Percentiles rank a stretch among this genome's conserved stretches.
These are phyloP conservation scores for Fagopyrum esculentum DNA, from an alignment of 148 eudicot species.

Conservation along the genomic window DNA sequence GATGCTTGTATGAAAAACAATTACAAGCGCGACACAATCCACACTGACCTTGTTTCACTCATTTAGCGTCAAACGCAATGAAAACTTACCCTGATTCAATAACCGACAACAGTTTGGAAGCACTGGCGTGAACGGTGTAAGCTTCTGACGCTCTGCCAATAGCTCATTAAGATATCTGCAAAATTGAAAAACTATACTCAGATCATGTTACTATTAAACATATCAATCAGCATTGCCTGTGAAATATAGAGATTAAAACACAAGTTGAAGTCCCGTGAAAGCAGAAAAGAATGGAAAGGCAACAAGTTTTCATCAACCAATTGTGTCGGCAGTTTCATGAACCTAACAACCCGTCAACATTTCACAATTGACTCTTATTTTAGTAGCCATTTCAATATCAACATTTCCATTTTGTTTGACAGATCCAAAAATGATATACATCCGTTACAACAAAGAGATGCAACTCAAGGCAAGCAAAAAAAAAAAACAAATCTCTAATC, in stretches of 20 bases:
- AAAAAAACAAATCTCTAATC: neutral
- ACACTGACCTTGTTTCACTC: neutral
- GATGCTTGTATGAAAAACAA: neutral
- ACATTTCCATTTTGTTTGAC: neutral
- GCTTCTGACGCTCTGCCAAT: constrained; percentile 76
- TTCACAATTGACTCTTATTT: neutral
- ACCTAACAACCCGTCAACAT: neutral
- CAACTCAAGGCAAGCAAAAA: neutral
- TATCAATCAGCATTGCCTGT: neutral
- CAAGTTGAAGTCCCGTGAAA: neutral
- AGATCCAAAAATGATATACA: neutral
- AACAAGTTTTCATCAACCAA: neutral
- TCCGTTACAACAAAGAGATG: neutral
- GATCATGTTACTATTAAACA: neutral
- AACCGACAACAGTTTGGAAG: constrained; percentile 67
- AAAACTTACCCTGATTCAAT: constrained; percentile 81
- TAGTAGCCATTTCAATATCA: neutral
- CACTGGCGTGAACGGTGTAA: constrained; percentile 74
- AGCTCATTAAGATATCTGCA: constrained; percentile 79
- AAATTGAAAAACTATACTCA: constrained; percentile 3
- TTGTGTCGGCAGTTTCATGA: neutral
- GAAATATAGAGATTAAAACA: neutral
- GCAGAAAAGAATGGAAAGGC: neutral
- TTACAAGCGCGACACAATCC: neutral
- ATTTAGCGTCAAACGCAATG: neutral